Evolutionary conservation across 345 rosid genomes (phyloP), one percentile per base, ranked within the genome.

Genomic region (Turritis glabra): DNA sequence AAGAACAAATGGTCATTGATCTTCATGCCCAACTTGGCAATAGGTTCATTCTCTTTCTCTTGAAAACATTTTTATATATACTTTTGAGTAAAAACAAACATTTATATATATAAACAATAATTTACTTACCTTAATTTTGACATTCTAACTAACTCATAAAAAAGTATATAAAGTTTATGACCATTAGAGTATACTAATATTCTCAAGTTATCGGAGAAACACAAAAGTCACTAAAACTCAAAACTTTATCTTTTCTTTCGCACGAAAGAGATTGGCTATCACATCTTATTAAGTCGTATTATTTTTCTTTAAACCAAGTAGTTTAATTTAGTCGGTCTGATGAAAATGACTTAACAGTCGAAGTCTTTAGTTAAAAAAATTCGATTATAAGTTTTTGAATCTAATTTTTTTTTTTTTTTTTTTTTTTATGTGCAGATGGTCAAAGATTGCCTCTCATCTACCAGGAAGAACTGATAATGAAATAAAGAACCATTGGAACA

Each of bases 401-500:
- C 12, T 47, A 29, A 43, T 43, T n/a, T 47, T n/a, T 19, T 30
- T 32, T 22, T 33, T 1, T 22, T 46, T 17, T 44, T 6, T 44
- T 14, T 13, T 40, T 13, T 0, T 43, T 51, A 3, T 44, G 13
- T 46, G 69, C 85, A 94, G 98, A 80, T 94, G 98, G 98, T 94
- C 98, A 55, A 94, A 94, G 83, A 94, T 94, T 67, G 98, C 97
- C 10, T 94, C 98, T 60, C 93, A 91, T 78, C 79, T 94, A n/a
- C 96, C 97, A 0, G 97, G 98, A 80, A 89, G 97, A 83, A 94
- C 98, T 4, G 98, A 94, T 78, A 94, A 94, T 77, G 98, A 94
- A 82, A 94, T 94, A 54, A 94, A 94, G 81, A 94, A 94, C 65
- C 97, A 94, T n/a, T 94, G 98, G 98, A 94, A 94, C 30, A 94